Percentiles rank a stretch among this genome's conserved stretches.
These are phyloP conservation scores for Trypanosomatidae sp. DNA, from an alignment of 208 protist genomes.

Conservation along the genomic window DNA sequence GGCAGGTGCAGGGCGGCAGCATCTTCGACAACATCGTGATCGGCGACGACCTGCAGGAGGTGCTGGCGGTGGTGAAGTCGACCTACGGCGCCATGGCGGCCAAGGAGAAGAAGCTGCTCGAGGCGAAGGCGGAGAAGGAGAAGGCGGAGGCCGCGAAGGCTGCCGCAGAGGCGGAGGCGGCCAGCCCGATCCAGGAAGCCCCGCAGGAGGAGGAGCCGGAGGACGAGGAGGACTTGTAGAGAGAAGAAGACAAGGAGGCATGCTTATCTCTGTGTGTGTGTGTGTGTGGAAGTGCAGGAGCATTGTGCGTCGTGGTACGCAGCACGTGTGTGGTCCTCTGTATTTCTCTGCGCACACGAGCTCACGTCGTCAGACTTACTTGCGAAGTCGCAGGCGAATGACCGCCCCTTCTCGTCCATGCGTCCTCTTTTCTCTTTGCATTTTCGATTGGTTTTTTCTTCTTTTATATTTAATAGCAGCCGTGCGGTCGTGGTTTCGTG, in stretches of 20 bases:
- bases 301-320: neutral
- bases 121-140: neutral
- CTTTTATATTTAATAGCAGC: too few species aligned
- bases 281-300: neutral
- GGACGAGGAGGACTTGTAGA: too few species aligned
- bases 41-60: constrained; percentile 84
- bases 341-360: constrained; percentile 1
- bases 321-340: neutral
- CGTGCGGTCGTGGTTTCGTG: too few species aligned
- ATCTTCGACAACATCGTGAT: constrained; percentile 97
- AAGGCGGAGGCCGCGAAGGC: neutral
- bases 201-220: too few species aligned
- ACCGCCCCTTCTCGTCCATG: neutral
- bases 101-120: constrained; percentile 12
- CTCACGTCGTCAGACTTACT: neutral
- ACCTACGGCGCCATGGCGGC: constrained; percentile 32
- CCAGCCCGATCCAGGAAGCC: too few species aligned
- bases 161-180: neutral
- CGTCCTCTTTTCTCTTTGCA: too few species aligned
- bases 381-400: neutral
- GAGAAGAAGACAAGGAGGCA: too few species aligned
- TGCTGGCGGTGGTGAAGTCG: constrained; percentile 40
- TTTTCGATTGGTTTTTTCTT: too few species aligned
- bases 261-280: too few species aligned
- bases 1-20: constrained; percentile 95